A percentile compares a stretch with the other conserved stretches of the same genome.
Conservation (phyloP, 495 filamentous ascomycete species). For the Neurospora hispaniola region DNA sequence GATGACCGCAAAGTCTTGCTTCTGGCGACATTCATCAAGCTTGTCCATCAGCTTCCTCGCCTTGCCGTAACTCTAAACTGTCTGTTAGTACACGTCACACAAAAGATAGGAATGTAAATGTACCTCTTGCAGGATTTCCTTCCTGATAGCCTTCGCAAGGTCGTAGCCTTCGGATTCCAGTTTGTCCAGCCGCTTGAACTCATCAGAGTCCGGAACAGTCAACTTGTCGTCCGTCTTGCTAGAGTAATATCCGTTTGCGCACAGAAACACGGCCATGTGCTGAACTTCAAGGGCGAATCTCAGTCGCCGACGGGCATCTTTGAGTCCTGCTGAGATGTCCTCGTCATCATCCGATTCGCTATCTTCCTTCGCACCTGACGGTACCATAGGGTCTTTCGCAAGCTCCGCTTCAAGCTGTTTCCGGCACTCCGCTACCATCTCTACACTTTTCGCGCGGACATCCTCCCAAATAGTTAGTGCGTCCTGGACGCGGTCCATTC, state of each 20-base stretch:
- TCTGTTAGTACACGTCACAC: constrained; percentile 5
- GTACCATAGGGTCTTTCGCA: constrained; percentile 27
- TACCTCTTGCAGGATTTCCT: constrained; percentile 55
- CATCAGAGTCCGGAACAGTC: constrained; percentile 51
- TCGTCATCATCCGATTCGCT: constrained; percentile 29
- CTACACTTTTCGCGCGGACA: constrained; percentile 42
- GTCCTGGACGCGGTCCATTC: constrained; percentile 37
- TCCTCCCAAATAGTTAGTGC: constrained; percentile 59
- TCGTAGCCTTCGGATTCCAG: constrained; percentile 66
- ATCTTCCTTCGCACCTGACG: constrained; percentile 25
- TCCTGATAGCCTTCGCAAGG: constrained; percentile 60
- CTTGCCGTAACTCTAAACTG: constrained; percentile 17
- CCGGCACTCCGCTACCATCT: constrained; percentile 54
- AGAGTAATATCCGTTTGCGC: constrained; percentile 71
- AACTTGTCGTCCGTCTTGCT: constrained; percentile 59
- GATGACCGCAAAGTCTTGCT: constrained; percentile 51
- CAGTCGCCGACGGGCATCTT: constrained; percentile 52
- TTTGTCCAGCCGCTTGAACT: constrained; percentile 54
- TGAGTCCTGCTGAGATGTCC: constrained; percentile 18
- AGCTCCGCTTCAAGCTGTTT: constrained; percentile 46
- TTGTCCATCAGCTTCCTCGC: constrained; percentile 33
- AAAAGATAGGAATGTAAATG: not conserved
- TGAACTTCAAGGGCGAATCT: constrained; percentile 65
- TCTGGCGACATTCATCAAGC: constrained; percentile 32
- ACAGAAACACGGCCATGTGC: constrained; percentile 76